Percentiles rank a stretch among this genome's conserved stretches.
Conservation (phyloP, 2,329 filamentous ascomycete genomes). For the Exophiala lecanii-corni region DNA sequence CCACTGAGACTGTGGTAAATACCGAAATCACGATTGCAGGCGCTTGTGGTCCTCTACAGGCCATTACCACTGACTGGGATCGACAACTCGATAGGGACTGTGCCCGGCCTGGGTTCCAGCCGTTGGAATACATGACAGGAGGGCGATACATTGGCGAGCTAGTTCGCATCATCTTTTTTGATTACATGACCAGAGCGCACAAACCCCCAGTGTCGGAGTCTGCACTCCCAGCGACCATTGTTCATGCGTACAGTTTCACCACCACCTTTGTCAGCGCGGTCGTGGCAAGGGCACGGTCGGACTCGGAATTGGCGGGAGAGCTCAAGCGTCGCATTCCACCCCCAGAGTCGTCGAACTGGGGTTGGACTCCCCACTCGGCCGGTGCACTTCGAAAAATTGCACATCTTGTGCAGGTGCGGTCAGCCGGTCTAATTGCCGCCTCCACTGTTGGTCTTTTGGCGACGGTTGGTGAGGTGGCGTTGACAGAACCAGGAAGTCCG, state of each 20-base stretch:
- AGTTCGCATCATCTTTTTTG: conserved; percentile 64
- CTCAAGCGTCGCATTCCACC: conserved; percentile 51
- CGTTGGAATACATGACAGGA: conserved; percentile 79
- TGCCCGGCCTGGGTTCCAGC: conserved; percentile 71
- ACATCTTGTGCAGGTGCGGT: conserved; percentile 65
- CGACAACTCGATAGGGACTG: conserved; percentile 60
- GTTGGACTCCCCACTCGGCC: conserved; percentile 60
- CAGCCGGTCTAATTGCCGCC: conserved; percentile 69
- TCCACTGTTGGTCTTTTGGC: conserved; percentile 66
- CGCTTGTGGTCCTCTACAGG: conserved; percentile 61
- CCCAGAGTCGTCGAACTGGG: conserved; percentile 46
- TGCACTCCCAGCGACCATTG: conserved; percentile 52
- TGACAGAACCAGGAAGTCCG: conserved; percentile 20
- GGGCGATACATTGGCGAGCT: conserved; percentile 75
- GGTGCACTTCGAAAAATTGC: conserved; percentile 61
- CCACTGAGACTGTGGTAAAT: conserved; percentile 70
- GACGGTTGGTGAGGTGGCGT: conserved; percentile 60
- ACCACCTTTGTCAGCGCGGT: conserved; percentile 71
- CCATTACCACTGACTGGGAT: conserved; percentile 70
- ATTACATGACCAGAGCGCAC: conserved; percentile 52
- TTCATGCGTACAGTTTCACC: conserved; percentile 58
- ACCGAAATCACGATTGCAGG: conserved; percentile 82
- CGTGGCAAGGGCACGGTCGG: conserved; percentile 51
- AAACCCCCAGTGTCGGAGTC: conserved; percentile 37
- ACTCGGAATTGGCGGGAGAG: conserved; percentile 44